phyloP scores from a whole-genome alignment of 2,329 filamentous ascomycete genomes.

The Penicillium sp. region DNA sequence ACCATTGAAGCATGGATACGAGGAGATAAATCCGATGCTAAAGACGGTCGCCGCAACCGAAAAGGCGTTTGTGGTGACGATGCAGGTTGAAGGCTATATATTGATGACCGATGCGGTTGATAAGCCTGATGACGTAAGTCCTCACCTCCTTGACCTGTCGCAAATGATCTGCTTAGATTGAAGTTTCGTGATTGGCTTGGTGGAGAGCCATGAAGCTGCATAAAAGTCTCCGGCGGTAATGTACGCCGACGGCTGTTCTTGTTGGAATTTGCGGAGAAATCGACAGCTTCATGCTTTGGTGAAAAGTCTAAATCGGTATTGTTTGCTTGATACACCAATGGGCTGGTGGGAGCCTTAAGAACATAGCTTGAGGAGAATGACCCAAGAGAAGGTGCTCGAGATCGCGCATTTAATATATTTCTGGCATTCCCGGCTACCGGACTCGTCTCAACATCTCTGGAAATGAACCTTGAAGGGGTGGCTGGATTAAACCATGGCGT shows the following conservation, averaged over 20 bases:
- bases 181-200: conserved; percentile 32
- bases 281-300: conserved; percentile 50
- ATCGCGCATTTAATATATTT: conserved; percentile 23
- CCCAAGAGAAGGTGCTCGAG: conserved; percentile 59
- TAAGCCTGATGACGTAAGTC: conserved; percentile 70
- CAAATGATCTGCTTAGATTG: conserved; percentile 41
- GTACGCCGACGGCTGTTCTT: conserved; percentile 64
- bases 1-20: conserved; percentile 92
- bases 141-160: conserved; percentile 55
- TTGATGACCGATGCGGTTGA: conserved; percentile 69
- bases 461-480: conserved; percentile 19
- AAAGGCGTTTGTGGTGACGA: conserved; percentile 39
- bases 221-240: conserved; percentile 60
- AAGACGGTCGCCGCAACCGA: conserved; percentile 62
- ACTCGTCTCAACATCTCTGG: conserved; percentile 16
- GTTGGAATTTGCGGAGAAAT: conserved; percentile 46
- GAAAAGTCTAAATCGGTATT: conserved; percentile 71
- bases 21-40: conserved; percentile 69
- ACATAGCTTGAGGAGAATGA: conserved; percentile 76
- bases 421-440: conserved; percentile 16
- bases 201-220: conserved; percentile 45
- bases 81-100: conserved; percentile 47
- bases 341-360: conserved; percentile 85
- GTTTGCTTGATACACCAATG: conserved; percentile 81
- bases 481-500: conserved; percentile 52